A percentile compares a stretch with the other conserved stretches of the same genome.
phyloP scores from a whole-genome alignment of 441 rosid species.

The Corymbia citriodora region DNA sequence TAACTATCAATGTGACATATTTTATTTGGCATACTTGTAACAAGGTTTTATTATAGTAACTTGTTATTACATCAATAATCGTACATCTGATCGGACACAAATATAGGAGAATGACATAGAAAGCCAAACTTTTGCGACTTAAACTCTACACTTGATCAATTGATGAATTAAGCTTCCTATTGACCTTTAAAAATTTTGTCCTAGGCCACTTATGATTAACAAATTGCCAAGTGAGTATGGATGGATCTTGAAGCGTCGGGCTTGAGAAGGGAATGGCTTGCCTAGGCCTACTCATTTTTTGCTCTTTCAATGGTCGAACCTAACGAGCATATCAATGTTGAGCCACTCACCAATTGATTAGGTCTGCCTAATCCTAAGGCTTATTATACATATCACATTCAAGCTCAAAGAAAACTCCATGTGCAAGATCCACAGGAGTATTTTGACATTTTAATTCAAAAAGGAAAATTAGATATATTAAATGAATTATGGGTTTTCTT shows the following conservation, averaged over 20 bases:
- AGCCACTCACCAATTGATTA: neutral
- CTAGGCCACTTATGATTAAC: neutral
- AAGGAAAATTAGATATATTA: neutral
- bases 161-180: neutral
- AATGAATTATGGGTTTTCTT: neutral
- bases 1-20: neutral
- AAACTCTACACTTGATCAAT: neutral
- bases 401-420: neutral
- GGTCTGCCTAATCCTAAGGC: neutral
- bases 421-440: neutral
- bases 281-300: neutral
- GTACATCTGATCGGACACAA: neutral
- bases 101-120: neutral
- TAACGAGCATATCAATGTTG: rapidly evolving
- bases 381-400: too few species aligned
- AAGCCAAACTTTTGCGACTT: neutral
- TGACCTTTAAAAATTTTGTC: neutral
- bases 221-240: neutral
- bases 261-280: neutral
- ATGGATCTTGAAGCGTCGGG: neutral
- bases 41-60: neutral
- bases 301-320: neutral
- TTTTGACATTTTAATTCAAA: neutral
- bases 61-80: neutral
- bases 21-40: neutral